Conservation (phyloP, 1,284 basidiomycete genomes). For the Chiua sp. region DNA sequence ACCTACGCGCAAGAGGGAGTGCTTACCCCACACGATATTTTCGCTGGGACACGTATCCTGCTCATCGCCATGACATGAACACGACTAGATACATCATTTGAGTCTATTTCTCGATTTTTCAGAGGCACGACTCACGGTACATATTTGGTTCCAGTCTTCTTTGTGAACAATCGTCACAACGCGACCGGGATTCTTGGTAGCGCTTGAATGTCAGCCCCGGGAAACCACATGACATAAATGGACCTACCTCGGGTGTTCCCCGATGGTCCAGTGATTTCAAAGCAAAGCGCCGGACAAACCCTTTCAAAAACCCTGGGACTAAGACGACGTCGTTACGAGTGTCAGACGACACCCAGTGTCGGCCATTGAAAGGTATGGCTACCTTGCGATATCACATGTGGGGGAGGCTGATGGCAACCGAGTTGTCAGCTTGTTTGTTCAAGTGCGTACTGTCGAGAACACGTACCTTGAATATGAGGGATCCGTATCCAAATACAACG, state of each 20-base stretch:
- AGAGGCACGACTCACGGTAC: conserved; percentile 48
- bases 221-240: not conserved
- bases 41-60: conserved; percentile 77
- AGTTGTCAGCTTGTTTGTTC: conserved; percentile 1
- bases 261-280: conserved; percentile 88
- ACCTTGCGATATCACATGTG: conserved; percentile 68
- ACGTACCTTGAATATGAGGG: conserved; percentile 77
- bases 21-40: conserved; percentile 81
- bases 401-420: conserved; percentile 64
- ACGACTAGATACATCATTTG: not conserved
- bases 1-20: too few relatives aligned
- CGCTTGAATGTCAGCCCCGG: not conserved
- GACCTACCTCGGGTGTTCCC: conserved; percentile 72
- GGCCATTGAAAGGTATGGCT: not conserved
- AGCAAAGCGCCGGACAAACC: conserved; percentile 84
- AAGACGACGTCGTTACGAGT: not conserved
- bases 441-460: not conserved
- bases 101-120: not conserved
- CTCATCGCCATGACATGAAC: not conserved
- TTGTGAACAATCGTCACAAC: conserved; percentile 86
- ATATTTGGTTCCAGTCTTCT: conserved; percentile 79
- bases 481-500: conserved; percentile 81
- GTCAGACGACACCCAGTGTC: not conserved
- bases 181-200: conserved; percentile 67
- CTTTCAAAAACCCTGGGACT: conserved; percentile 86